phyloP scores from a whole-genome alignment of 345 rosid species.

The Lepidium sativum region DNA sequence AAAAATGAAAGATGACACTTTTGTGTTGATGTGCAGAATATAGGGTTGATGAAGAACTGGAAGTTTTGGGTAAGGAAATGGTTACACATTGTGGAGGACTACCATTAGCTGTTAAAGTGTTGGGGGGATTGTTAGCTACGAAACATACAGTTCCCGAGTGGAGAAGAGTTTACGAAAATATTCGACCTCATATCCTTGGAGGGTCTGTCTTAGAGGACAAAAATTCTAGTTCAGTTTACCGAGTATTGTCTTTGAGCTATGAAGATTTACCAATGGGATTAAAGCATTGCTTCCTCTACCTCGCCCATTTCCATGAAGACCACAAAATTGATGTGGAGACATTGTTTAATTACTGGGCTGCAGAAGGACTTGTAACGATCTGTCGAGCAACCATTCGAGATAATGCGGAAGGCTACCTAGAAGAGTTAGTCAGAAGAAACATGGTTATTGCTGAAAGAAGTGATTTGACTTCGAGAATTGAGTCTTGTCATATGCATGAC shows the following conservation, averaged over 20 bases:
- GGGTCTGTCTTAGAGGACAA: neutral
- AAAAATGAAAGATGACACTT: neutral
- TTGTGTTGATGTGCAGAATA: slow-evolving; percentile 1
- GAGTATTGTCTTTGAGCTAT: slow-evolving; percentile 14
- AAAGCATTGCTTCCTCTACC: slow-evolving; percentile 21
- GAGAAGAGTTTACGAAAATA: neutral
- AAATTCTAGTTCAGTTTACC: neutral
- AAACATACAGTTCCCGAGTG: slow-evolving; percentile 10
- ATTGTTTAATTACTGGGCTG: slow-evolving; percentile 35
- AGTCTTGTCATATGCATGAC: slow-evolving; percentile 17
- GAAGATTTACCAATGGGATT: slow-evolving; percentile 12
- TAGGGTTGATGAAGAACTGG: slow-evolving; percentile 1
- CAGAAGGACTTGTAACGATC: slow-evolving; percentile 27
- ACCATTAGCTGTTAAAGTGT: slow-evolving; percentile 7
- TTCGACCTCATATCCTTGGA: neutral
- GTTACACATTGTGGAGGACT: slow-evolving; percentile 13
- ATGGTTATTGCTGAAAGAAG: slow-evolving; percentile 29
- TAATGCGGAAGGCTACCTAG: slow-evolving; percentile 20
- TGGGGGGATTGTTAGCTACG: slow-evolving; percentile 19
- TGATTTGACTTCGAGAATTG: neutral
- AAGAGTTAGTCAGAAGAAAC: slow-evolving; percentile 23
- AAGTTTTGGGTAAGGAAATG: slow-evolving; percentile 12
- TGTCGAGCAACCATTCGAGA: slow-evolving; percentile 11
- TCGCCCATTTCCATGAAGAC: slow-evolving; percentile 20
- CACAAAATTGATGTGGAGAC: slow-evolving; percentile 18